Evolutionary conservation across 768 basidiomycete species (phyloP).

Genomic region (Boletus barrowsii): DNA sequence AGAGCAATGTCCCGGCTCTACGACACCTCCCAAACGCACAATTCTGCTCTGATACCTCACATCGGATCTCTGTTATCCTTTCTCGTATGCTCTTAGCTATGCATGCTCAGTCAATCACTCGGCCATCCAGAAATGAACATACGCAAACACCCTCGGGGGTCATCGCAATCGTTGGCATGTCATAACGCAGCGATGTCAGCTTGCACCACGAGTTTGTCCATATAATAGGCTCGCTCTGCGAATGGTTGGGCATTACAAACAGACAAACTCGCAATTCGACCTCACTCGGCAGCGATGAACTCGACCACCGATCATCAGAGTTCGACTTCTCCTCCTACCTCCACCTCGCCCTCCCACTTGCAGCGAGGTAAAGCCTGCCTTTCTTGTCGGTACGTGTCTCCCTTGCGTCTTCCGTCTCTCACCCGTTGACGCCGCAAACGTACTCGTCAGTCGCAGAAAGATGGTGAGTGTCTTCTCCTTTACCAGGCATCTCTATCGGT

Average conservation of each 20-base stretch:
- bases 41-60: no score
- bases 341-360: slow-evolving; percentile 19
- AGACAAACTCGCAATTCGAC: not conserved
- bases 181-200: not conserved
- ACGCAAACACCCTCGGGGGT: not conserved
- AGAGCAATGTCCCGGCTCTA: no score
- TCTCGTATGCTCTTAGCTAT: not conserved
- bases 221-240: slow-evolving; percentile 3
- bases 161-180: not conserved
- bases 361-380: slow-evolving; percentile 52
- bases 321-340: not conserved
- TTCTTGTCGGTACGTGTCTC: slow-evolving; percentile 44
- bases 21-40: no score
- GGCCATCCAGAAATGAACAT: not conserved
- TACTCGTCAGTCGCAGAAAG: slow-evolving; percentile 41
- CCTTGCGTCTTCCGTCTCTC: not conserved
- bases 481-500: no score
- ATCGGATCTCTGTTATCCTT: not conserved
- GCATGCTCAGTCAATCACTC: not conserved
- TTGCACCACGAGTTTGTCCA: slow-evolving; percentile 1
- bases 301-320: slow-evolving; percentile 5
- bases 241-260: not conserved
- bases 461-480: slow-evolving; percentile 33
- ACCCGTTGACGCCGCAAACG: not conserved
- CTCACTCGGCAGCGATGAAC: not conserved